phyloP scores from a whole-genome alignment of 371 early-diverging fungal genomes.

The Synchytrium microbalum region DNA sequence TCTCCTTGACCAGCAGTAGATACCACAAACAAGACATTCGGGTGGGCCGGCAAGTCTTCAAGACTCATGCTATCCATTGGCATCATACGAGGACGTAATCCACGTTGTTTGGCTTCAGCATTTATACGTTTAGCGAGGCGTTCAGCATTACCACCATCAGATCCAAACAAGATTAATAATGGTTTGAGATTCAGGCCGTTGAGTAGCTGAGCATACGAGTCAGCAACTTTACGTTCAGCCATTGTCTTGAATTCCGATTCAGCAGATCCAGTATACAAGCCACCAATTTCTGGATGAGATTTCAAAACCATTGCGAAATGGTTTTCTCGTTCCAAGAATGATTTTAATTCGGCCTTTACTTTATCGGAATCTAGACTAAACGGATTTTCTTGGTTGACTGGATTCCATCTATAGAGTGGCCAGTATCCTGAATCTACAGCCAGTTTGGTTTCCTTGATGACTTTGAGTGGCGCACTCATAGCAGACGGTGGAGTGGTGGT shows the following conservation, averaged over 20 bases:
- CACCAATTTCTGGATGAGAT: constrained; percentile 52
- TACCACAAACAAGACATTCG: constrained; percentile 63
- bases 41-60: constrained; percentile 68
- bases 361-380: constrained; percentile 79
- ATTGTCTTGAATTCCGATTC: constrained; percentile 42
- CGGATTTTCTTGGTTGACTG: constrained; percentile 44
- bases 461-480: constrained; percentile 40
- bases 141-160: constrained; percentile 88
- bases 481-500: constrained; percentile 10
- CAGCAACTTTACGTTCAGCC: constrained; percentile 49
- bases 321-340: constrained; percentile 76
- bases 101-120: constrained; percentile 68
- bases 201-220: constrained; percentile 60
- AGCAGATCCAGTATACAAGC: constrained; percentile 26
- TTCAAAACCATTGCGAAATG: constrained; percentile 63
- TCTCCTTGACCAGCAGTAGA: constrained; percentile 95
- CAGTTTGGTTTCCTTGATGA: constrained; percentile 78
- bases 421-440: constrained; percentile 85
- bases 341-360: constrained; percentile 69
- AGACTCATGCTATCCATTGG: constrained; percentile 75
- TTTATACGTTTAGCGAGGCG: constrained; percentile 73
- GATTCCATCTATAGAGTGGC: constrained; percentile 93
- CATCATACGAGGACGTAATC: constrained; percentile 61
- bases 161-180: constrained; percentile 75
- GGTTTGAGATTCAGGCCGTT: constrained; percentile 66